These are phyloP conservation scores for Aegle marmelos DNA, from an alignment of 345 rosid genomes.

Conservation along the genomic window DNA sequence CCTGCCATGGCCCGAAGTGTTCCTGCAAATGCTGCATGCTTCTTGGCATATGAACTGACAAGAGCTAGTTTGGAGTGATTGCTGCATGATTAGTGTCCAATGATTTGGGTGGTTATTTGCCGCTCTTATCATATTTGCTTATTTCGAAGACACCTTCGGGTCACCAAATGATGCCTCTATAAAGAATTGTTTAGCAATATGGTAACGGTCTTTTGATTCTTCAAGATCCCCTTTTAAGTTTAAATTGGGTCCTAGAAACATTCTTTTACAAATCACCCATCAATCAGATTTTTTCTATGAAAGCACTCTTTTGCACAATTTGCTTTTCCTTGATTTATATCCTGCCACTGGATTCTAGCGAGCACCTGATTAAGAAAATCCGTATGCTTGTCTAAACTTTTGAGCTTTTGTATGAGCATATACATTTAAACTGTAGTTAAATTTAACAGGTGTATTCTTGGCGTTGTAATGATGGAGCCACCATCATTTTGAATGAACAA, in stretches of 20 bases:
- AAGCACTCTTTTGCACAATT: background rate
- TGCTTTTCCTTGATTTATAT: background rate
- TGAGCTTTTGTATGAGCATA: no score
- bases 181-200: conserved; percentile 15
- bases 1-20: conserved; percentile 96
- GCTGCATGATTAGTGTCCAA: background rate
- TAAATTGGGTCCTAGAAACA: conserved; percentile 4
- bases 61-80: conserved; percentile 76
- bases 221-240: background rate
- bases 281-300: background rate
- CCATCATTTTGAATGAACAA: no score
- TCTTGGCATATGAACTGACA: conserved; percentile 88
- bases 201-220: conserved; percentile 5
- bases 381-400: no score
- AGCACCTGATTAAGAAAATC: no score
- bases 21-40: conserved; percentile 98
- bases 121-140: conserved; percentile 9
- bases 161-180: conserved; percentile 6
- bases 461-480: no score
- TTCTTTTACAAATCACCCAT: conserved; percentile 10
- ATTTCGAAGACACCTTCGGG: conserved; percentile 8
- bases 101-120: conserved; percentile 3
- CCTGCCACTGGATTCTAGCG: no score
- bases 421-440: no score
- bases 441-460: no score